These are phyloP conservation scores for Botryobasidium botryosum DNA, from an alignment of 768 basidiomycete genomes.

Conservation along the genomic window DNA sequence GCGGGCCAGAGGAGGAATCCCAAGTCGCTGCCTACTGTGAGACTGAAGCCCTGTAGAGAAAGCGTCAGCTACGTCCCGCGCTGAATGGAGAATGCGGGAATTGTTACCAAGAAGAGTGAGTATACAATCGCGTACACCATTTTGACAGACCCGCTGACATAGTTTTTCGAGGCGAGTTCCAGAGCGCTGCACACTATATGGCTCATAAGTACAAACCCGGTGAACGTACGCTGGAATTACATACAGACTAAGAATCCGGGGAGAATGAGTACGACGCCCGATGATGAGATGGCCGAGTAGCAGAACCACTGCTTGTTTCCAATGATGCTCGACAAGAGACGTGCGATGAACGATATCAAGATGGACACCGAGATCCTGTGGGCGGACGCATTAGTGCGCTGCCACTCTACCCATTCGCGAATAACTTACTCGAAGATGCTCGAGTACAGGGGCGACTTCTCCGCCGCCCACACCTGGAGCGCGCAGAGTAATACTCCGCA, in stretches of 20 bases:
- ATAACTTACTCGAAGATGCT: constrained; percentile 76
- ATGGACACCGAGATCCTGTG: constrained; percentile 66
- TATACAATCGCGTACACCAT: constrained; percentile 47
- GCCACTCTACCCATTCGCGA: neutral
- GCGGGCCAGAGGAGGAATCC: constrained; percentile 51
- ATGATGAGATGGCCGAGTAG: constrained; percentile 79
- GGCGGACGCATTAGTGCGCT: neutral
- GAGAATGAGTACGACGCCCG: constrained; percentile 73
- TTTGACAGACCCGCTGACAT: constrained; percentile 56
- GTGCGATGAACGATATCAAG: constrained; percentile 61
- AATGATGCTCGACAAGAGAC: constrained; percentile 65
- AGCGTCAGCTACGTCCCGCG: too few species aligned
- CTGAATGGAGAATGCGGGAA: too few species aligned
- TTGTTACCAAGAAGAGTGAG: constrained; percentile 44
- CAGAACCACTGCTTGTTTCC: constrained; percentile 50
- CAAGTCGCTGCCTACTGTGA: constrained; percentile 71
- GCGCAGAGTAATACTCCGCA: constrained; percentile 14
- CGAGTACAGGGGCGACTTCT: constrained; percentile 65
- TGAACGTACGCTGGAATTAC: constrained; percentile 15
- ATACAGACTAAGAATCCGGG: constrained; percentile 71
- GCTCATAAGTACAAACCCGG: neutral
- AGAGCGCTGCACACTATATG: constrained; percentile 60
- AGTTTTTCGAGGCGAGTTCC: constrained; percentile 73
- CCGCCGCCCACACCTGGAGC: constrained; percentile 57
- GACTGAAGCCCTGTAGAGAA: constrained; percentile 44